Evolutionary conservation across 805 yeast species (phyloP).

Genomic region (Spencermartinsiella europaea): DNA sequence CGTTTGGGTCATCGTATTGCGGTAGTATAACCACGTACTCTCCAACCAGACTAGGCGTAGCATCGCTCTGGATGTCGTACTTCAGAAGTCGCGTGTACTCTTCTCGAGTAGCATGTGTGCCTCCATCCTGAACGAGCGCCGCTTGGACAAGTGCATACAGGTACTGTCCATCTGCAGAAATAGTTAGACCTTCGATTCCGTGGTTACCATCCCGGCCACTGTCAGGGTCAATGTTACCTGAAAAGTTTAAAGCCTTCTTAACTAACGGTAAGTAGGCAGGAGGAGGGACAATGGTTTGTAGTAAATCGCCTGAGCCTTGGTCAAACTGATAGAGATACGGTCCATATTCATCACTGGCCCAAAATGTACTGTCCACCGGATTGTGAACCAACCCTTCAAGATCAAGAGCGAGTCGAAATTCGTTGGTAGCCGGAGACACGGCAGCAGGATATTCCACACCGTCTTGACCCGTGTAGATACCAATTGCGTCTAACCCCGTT

Average conservation of each 20-base stretch:
- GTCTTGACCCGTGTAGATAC: constrained; percentile 8
- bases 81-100: constrained; percentile 13
- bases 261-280: constrained; percentile 15
- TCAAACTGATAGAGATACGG: constrained; percentile 16
- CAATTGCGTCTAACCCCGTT: constrained; percentile 17
- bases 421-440: not conserved
- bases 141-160: constrained; percentile 14
- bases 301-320: constrained; percentile 6
- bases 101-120: constrained; percentile 17
- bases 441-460: constrained; percentile 16
- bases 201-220: constrained; percentile 16
- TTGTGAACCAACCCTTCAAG: constrained; percentile 16
- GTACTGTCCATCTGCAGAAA: constrained; percentile 12
- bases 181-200: constrained; percentile 16
- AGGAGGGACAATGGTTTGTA: constrained; percentile 16
- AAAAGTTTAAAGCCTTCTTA: constrained; percentile 13
- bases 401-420: constrained; percentile 11
- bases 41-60: constrained; percentile 9
- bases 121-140: constrained; percentile 18
- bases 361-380: constrained; percentile 12
- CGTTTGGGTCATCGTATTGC: constrained; percentile 14
- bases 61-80: constrained; percentile 11
- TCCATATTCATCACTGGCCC: constrained; percentile 18
- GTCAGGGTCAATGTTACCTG: constrained; percentile 15
- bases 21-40: constrained; percentile 17